Evolutionary conservation across 208 protist species (phyloP).

Genomic region (Wallacemonas sp.): DNA sequence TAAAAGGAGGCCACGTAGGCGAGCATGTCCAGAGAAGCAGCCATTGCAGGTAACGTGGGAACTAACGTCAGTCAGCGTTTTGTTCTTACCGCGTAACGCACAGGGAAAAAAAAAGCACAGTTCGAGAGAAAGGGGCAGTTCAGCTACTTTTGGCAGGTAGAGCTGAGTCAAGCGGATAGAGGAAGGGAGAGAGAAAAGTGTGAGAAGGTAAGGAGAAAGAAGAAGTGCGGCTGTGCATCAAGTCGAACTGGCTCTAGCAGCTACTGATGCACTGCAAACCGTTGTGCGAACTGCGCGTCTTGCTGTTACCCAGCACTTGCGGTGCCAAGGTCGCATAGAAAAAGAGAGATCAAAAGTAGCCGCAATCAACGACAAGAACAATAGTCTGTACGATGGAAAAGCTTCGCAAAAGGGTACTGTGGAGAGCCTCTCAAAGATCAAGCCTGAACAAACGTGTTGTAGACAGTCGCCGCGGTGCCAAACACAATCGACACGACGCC

Average conservation of each 20-base stretch:
- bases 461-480: conserved; percentile 56
- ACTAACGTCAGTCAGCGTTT: background rate
- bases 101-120: no score
- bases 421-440: no score
- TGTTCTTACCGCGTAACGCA: background rate
- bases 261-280: no score
- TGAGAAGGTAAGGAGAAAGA: no score
- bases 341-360: background rate
- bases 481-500: conserved; percentile 76
- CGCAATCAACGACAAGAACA: background rate
- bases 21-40: background rate
- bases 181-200: no score
- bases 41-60: background rate
- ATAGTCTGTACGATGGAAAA: background rate
- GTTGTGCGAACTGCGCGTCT: background rate
- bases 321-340: background rate
- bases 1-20: background rate
- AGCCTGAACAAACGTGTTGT: conserved; percentile 33
- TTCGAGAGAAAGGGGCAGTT: no score
- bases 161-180: no score
- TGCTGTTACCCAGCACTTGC: background rate
- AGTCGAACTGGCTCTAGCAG: no score
- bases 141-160: no score
- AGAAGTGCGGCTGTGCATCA: no score
- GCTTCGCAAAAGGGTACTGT: background rate